These are phyloP conservation scores for Abrus precatorius DNA, from an alignment of 306 rosid species.

Conservation along the genomic window DNA sequence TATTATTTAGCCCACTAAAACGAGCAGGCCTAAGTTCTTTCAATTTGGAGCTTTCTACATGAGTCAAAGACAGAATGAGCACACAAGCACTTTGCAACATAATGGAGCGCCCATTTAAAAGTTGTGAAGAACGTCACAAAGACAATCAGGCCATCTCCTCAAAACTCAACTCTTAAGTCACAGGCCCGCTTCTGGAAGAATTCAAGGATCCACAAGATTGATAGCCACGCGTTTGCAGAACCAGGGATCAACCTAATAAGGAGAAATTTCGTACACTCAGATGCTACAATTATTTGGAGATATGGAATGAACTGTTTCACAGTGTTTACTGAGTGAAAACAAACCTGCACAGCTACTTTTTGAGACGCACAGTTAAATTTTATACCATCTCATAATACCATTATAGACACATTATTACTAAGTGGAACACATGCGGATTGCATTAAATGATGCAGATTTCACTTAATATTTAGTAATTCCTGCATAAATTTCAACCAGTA, in stretches of 20 bases:
- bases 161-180: background rate
- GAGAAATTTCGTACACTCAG: constrained; percentile 4
- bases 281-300: constrained; percentile 3
- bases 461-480: background rate
- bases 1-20: background rate
- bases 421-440: background rate
- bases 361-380: background rate
- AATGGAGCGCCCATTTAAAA: background rate
- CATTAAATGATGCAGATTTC: background rate
- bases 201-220: background rate
- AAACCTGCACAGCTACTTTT: background rate
- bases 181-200: background rate
- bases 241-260: background rate
- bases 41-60: background rate
- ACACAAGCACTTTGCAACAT: background rate
- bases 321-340: background rate
- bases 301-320: constrained; percentile 10
- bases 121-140: background rate
- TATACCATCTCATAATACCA: background rate
- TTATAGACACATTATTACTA: background rate
- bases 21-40: background rate
- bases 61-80: background rate
- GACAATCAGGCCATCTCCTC: background rate
- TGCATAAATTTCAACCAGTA: background rate
- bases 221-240: background rate